Evolutionary conservation across 805 yeast genomes (phyloP), one percentile per base, ranked within the genome.

Genomic region (Brettanomyces nanus): DNA sequence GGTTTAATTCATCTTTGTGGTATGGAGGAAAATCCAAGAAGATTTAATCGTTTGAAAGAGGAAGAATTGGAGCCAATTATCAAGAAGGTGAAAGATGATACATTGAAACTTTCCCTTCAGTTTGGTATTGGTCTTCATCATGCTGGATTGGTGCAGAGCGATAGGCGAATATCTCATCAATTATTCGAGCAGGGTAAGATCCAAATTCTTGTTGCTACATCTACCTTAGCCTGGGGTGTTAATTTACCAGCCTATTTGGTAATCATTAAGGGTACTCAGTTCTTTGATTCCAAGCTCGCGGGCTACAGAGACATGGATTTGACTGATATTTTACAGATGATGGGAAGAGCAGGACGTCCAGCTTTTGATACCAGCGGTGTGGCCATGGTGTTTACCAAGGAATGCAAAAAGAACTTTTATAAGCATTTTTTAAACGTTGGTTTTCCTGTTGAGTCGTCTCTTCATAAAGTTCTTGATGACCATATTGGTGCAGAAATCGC

Each of bases 181-280:
- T 58, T 82, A 28, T 82, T 82, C 58, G 85, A 80, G 40, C 59
- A 66, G n/a, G 77, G 59, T 31, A 80, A 79, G 53, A 71, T 82
- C 35, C 92, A 83, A 58, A 72, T 82, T 31, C 66, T 82, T 43
- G 67, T 83, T 28, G 89, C 90, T 2, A 82, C 92, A 0, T 78
- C 86, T n/a, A 83, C 90, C 1, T 67, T 83, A 45, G 90, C 92
- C 0, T 83, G 90, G 90, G 90, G 90, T 58, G 90, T 83, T 33
- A 83, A 82, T 49, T 65, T 83, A 45, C 90, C 90, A 1, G 90
- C 92, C 0, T 82, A 81, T 59, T 62, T 82, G 46, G 92, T 82
- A 13, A 73, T 82, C 31, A 79, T 82, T 47, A 82, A 82, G 56
- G 90, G 90, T 21, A 82, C 92, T 0, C 80, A 75, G 49, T 75